A percentile compares a stretch with the other conserved stretches of the same genome.
Conservation (phyloP, 495 filamentous ascomycete genomes). For the Neurospora sp. region DNA sequence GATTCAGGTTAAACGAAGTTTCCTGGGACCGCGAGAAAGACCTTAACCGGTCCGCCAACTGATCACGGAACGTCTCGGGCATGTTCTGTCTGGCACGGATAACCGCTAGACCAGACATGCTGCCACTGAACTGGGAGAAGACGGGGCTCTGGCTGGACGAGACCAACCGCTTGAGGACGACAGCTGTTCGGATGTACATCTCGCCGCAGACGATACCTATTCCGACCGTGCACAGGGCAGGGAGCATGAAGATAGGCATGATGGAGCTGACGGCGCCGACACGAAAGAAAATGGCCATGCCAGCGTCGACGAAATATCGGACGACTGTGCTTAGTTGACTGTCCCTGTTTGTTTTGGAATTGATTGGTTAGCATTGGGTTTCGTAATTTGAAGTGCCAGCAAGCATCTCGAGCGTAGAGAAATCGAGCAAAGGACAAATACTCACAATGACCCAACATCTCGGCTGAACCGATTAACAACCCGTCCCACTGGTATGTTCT, state of each 20-base stretch:
- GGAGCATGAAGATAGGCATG: slow-evolving; percentile 39
- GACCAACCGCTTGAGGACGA: slow-evolving; percentile 32
- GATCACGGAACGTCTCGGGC: slow-evolving; percentile 30
- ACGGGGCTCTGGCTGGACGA: slow-evolving; percentile 39
- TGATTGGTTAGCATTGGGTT: neutral
- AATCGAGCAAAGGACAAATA: neutral
- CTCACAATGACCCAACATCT: slow-evolving; percentile 36
- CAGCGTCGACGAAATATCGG: slow-evolving; percentile 27
- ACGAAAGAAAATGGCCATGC: slow-evolving; percentile 29
- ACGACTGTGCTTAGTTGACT: slow-evolving; percentile 28
- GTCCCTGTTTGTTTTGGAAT: slow-evolving; percentile 8
- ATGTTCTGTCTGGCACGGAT: slow-evolving; percentile 38
- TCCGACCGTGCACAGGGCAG: slow-evolving; percentile 29
- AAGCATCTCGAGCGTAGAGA: neutral
- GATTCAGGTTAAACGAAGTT: slow-evolving; percentile 39
- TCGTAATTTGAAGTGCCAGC: neutral
- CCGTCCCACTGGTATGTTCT: slow-evolving; percentile 44
- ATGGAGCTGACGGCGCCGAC: slow-evolving; percentile 38
- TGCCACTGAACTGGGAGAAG: slow-evolving; percentile 42
- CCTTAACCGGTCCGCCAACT: slow-evolving; percentile 33
- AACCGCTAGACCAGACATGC: slow-evolving; percentile 34
- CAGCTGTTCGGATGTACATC: slow-evolving; percentile 39
- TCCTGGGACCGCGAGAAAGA: slow-evolving; percentile 29
- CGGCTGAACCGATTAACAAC: slow-evolving; percentile 47
- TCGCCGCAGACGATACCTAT: slow-evolving; percentile 36